phyloP scores from a whole-genome alignment of 1,284 basidiomycete species.

The Singerocomus rubriflavus region DNA sequence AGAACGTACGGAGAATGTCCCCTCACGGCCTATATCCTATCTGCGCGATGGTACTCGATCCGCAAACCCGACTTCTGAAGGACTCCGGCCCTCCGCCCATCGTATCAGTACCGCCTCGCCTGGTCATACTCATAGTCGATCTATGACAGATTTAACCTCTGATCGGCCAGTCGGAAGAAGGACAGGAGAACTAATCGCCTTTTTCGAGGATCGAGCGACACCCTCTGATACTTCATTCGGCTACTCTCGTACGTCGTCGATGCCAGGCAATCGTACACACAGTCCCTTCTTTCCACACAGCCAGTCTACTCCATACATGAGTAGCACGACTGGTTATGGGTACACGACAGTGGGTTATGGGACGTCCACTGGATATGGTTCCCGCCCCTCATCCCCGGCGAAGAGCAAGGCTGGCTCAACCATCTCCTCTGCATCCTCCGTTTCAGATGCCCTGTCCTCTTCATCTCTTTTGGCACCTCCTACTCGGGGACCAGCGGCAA shows the following conservation, averaged over 20 bases:
- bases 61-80: constrained; percentile 39
- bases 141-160: constrained; percentile 25
- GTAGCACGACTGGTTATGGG: constrained; percentile 31
- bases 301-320: constrained; percentile 41
- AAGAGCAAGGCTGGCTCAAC: constrained; percentile 41
- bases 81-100: constrained; percentile 39
- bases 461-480: constrained; percentile 42
- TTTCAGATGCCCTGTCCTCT: constrained; percentile 32
- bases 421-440: constrained; percentile 25
- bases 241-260: constrained; percentile 53
- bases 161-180: constrained; percentile 50
- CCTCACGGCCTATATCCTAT: constrained; percentile 45
- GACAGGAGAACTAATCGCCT: constrained; percentile 67
- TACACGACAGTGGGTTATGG: constrained; percentile 32
- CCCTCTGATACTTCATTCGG: constrained; percentile 32
- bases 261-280: constrained; percentile 49
- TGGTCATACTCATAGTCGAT: constrained; percentile 25
- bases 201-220: constrained; percentile 58
- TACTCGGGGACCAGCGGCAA: constrained; percentile 24
- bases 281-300: constrained; percentile 49
- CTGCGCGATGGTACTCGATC: constrained; percentile 33
- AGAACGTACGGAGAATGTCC: constrained; percentile 52
- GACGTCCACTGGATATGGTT: constrained; percentile 30
- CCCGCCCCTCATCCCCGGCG: constrained; percentile 46
- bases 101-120: constrained; percentile 26